These are phyloP conservation scores for Tieghemostelium lacteum DNA, from an alignment of 78 protist genomes.

Conservation along the genomic window DNA sequence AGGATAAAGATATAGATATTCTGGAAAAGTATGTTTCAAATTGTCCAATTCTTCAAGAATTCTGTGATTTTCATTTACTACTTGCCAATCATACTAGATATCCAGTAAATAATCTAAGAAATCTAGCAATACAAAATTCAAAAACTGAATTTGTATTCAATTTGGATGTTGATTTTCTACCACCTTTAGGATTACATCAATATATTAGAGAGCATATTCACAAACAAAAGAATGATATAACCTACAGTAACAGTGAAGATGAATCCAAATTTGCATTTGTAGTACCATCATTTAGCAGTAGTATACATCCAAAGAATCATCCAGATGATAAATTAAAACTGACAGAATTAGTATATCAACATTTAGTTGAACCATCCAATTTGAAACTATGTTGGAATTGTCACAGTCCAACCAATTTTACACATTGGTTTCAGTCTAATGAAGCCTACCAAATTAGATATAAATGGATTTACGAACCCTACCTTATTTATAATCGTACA, in stretches of 20 bases:
- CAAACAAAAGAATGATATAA: not conserved
- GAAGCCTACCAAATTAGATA: constrained; percentile 38
- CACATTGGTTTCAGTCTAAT: not conserved
- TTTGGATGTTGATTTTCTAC: constrained; percentile 68
- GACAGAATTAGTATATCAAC: constrained; percentile 2
- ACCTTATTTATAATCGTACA: constrained; percentile 16
- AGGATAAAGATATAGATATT: not conserved
- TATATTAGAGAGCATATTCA: not conserved
- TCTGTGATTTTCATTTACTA: constrained; percentile 32
- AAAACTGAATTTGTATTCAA: constrained; percentile 43
- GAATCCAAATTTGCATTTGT: constrained; percentile 31
- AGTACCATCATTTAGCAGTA: constrained; percentile 47
- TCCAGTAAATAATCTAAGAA: constrained; percentile 63
- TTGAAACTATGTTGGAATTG: constrained; percentile 51
- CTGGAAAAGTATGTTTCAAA: not conserved
- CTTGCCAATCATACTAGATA: constrained; percentile 38
- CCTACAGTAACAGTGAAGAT: not conserved
- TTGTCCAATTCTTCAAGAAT: not conserved
- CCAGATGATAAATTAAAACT: constrained; percentile 37
- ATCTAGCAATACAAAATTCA: constrained; percentile 50
- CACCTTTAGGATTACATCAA: constrained; percentile 41
- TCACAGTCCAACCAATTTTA: constrained; percentile 49
- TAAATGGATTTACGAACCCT: constrained; percentile 70
- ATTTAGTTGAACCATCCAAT: constrained; percentile 16
- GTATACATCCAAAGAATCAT: not conserved